Conservation (phyloP, 2,329 filamentous ascomycete species). For the Claviceps cyperi region DNA sequence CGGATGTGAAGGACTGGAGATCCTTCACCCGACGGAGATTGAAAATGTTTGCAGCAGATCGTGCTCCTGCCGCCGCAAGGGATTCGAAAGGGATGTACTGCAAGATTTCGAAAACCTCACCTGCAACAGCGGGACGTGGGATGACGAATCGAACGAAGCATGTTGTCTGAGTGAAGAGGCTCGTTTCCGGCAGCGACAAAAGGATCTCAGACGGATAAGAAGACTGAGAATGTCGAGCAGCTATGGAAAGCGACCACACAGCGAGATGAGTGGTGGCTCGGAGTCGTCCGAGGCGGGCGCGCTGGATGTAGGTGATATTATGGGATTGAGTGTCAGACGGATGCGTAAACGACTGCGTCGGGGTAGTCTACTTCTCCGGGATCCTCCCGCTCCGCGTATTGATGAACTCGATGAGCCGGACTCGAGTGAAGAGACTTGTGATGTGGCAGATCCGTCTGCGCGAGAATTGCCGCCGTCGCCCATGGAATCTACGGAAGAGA, state of each 20-base stretch:
- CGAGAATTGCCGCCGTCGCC: slow-evolving; percentile 36
- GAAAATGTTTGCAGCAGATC: slow-evolving; percentile 31
- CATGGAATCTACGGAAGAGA: slow-evolving; percentile 37
- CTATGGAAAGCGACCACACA: slow-evolving; percentile 39
- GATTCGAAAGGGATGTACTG: slow-evolving; percentile 29
- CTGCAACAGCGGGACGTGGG: slow-evolving; percentile 25
- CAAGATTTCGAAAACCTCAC: slow-evolving; percentile 30
- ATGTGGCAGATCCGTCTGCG: slow-evolving; percentile 27
- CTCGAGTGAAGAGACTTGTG: slow-evolving; percentile 30
- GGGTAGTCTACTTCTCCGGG: slow-evolving; percentile 32
- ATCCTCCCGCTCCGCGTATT: slow-evolving; percentile 35
- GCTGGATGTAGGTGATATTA: slow-evolving; percentile 26
- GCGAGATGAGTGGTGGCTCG: slow-evolving; percentile 38
- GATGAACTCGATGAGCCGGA: slow-evolving; percentile 39
- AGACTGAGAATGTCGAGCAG: slow-evolving; percentile 38
- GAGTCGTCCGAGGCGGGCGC: slow-evolving; percentile 26
- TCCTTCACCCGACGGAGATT: slow-evolving; percentile 30
- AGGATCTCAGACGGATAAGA: slow-evolving; percentile 28
- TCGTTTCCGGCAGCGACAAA: slow-evolving; percentile 25
- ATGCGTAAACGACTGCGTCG: slow-evolving; percentile 32
- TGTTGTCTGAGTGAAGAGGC: slow-evolving; percentile 22
- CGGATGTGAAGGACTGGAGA: slow-evolving; percentile 26
- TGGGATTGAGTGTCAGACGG: slow-evolving; percentile 33
- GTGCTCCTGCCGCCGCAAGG: slow-evolving; percentile 20
- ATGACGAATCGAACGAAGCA: slow-evolving; percentile 20